Conservation (phyloP, 1,284 basidiomycete genomes). For the Coniophora puteana region DNA sequence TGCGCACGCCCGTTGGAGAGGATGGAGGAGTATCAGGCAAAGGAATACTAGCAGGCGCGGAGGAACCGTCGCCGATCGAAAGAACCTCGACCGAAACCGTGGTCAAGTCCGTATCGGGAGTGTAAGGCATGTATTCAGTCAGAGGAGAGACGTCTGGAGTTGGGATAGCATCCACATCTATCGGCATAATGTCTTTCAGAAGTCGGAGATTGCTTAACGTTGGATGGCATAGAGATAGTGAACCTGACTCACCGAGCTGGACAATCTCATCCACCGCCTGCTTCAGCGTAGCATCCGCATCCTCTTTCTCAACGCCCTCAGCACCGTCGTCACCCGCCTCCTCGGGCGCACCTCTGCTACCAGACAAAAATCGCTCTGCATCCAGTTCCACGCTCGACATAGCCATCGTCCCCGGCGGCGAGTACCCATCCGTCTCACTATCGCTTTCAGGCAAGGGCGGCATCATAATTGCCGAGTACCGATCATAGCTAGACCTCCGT, state of each 20-base stretch:
- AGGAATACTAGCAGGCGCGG: conserved; percentile 44
- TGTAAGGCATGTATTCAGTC: no score
- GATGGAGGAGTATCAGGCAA: no score
- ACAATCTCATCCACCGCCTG: conserved; percentile 16
- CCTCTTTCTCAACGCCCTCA: conserved; percentile 1
- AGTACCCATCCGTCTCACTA: conserved; percentile 54
- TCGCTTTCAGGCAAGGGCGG: conserved; percentile 68
- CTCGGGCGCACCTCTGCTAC: conserved; percentile 5
- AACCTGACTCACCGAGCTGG: conserved; percentile 24
- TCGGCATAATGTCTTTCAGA: conserved; percentile 35
- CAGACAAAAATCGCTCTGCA: conserved; percentile 7
- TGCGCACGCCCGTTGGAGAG: no score
- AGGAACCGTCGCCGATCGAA: conserved; percentile 46
- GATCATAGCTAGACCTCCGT: conserved; percentile 63
- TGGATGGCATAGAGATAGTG: background rate
- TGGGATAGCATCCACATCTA: conserved; percentile 48
- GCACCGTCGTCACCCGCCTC: conserved; percentile 7
- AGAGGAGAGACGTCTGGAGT: conserved; percentile 19
- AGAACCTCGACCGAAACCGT: conserved; percentile 72
- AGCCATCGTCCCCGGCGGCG: conserved; percentile 52
- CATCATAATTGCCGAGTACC: conserved; percentile 55
- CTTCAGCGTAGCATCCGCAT: background rate
- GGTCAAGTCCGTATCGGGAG: conserved; percentile 36
- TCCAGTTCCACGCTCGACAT: conserved; percentile 26
- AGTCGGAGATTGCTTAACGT: background rate